Evolutionary conservation across 192 early-diverging fungal genomes (phyloP).

Genomic region (Podila clonocystis): DNA sequence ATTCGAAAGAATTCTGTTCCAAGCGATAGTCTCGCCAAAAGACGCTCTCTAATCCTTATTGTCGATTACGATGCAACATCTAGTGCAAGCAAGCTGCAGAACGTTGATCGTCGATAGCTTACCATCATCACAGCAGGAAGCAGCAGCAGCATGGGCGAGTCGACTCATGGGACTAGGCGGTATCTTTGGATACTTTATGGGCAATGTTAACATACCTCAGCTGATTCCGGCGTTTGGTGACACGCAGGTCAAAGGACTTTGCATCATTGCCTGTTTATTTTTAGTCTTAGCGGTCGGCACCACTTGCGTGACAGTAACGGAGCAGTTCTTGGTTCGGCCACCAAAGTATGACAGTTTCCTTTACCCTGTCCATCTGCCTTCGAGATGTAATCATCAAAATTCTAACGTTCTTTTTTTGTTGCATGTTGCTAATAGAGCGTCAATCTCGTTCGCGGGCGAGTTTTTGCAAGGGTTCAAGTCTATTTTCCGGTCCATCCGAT

Average conservation of each 20-base stretch:
- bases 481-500: conserved; percentile 58
- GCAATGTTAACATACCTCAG: conserved; percentile 79
- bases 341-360: conserved; percentile 16
- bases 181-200: conserved; percentile 89
- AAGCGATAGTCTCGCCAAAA: not conserved
- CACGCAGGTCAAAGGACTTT: conserved; percentile 86
- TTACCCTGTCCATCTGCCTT: not conserved
- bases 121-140: conserved; percentile 84
- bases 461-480: conserved; percentile 27
- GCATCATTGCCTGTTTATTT: conserved; percentile 74
- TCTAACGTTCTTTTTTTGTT: conserved; percentile 3
- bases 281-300: conserved; percentile 68
- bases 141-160: conserved; percentile 87
- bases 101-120: conserved; percentile 88
- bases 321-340: conserved; percentile 53
- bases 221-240: conserved; percentile 79
- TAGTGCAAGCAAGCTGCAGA: conserved; percentile 86
- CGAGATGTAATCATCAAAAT: not conserved
- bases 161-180: conserved; percentile 91
- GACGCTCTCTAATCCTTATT: conserved; percentile 6
- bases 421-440: conserved; percentile 7
- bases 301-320: conserved; percentile 77
- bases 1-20: not conserved
- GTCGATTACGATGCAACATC: not conserved
- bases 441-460: conserved; percentile 20